Base-by-base conservation (phyloP, 495 filamentous ascomycete genomes). In the Xylaria venustula region DNA sequence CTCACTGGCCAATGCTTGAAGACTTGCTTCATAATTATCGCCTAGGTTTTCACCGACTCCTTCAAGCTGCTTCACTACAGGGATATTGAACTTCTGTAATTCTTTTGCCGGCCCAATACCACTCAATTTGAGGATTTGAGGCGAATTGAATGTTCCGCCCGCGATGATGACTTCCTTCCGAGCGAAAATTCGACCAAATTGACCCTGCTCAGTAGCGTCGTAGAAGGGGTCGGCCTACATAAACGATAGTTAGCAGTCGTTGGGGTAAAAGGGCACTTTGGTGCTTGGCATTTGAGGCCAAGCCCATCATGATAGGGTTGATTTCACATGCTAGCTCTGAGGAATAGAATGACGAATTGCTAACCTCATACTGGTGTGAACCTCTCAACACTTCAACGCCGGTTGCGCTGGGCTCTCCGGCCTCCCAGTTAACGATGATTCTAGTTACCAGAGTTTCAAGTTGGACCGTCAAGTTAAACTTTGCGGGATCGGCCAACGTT, bases 31-130 rank as follows among this genome's bases (percentile, higher is more conserved):
- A 64, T 79, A 80, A 66, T 88, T 85, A 58, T 88, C 85, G 56
- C 80, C 79, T 0, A 88, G 73, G 25, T 82, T 83, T 66, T 82
- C 81, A 9, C 85, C 84, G 0, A 87, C 85, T 1, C 84, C 85
- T 1, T 83, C 82, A 0, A 80, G 70, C 49, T 86, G 71, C 25
- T 82, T 75, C 26, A 78, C 64, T 23, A 81, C 71, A 19, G 73
- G 61, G 48, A 88, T 86, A 52, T 65, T 45, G 58, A 78, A 77
- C 57, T 75, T 71, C 28, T 66, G 34, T 0, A 80, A 71, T 59
- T 80, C 77, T 17, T 64, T 63, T 2, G 66, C 68, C 4, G 77
- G 75, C 0, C 78, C 78, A 42, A 80, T 71, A 28, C 78, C 78
- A 68, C 69, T 74, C 19, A 81, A 74, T 64, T 78, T 83, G n/a